Conservation (phyloP, 495 filamentous ascomycete genomes). For the Podospora anserina region DNA sequence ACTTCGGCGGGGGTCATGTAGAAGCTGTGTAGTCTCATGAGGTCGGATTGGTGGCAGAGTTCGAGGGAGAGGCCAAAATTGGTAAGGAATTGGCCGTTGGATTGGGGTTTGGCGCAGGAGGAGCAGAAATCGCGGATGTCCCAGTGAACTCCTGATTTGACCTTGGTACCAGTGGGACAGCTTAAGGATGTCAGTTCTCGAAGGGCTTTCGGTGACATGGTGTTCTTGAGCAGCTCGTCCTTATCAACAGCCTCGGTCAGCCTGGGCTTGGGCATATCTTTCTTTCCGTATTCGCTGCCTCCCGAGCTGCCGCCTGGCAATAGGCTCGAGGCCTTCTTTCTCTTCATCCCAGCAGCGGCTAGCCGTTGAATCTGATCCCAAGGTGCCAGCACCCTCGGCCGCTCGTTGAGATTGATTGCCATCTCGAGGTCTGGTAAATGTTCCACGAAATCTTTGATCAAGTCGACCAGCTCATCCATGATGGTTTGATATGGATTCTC, state of each 20-base stretch:
- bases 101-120: constrained; percentile 62
- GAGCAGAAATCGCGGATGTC: constrained; percentile 57
- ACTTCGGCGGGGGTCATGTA: constrained; percentile 62
- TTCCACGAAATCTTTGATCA: constrained; percentile 66
- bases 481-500: constrained; percentile 48
- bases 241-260: not conserved
- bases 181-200: constrained; percentile 48
- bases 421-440: constrained; percentile 78
- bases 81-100: constrained; percentile 60
- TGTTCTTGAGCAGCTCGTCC: not conserved
- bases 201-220: constrained; percentile 46
- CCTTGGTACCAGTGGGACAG: constrained; percentile 58
- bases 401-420: constrained; percentile 74
- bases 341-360: constrained; percentile 35
- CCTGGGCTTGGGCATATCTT: constrained; percentile 15
- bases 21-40: constrained; percentile 69
- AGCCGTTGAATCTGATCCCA: constrained; percentile 54
- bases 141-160: constrained; percentile 53
- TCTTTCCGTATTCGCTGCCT: not conserved
- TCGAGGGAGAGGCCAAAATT: constrained; percentile 64
- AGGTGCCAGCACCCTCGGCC: constrained; percentile 71
- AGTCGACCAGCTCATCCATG: constrained; percentile 59
- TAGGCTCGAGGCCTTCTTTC: constrained; percentile 15
- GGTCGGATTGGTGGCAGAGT: constrained; percentile 77
- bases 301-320: not conserved